Base-by-base conservation (phyloP, 148 eudicot genomes). In the Fagopyrum homotropicum region DNA sequence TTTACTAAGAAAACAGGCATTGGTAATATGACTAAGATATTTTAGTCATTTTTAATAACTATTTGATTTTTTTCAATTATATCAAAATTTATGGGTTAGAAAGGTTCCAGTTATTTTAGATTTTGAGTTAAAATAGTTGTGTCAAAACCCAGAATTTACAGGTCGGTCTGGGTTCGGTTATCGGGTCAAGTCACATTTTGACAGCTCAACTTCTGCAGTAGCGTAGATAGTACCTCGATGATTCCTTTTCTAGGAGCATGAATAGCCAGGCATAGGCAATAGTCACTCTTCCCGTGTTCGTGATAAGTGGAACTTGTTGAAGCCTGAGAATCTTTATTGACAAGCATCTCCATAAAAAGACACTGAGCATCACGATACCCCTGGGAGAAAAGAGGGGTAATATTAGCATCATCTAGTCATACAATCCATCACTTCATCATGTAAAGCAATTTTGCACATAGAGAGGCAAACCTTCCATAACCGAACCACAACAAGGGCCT, bases 221-320 rank as follows among this genome's bases (percentile, higher is more conserved):
- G 44, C 19, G 46, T 10, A 78, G 75, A 8, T 11, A 16, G 52
- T 88, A 94, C 98, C 98, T 95, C 98, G 55, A 95, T 82, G 61
- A 95, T 92, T 76, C 93, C 98, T 85, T 95, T 95, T 47, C 89
- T 82, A 72, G 98, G 98, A 47, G 98, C 98, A 76, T 95, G 97
- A 75, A 95, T 90, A 52, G 93, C 97, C 63, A 95, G 84, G 73
- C 98, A 95, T 59, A 95, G 84, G 81, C 92, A 89, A 82, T 92
- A 95, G 80, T 92, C 96, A 76, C 89, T 88, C 81, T 95, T 91
- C 80, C 77, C 81, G 22, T 75, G 68, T 75, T 85, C 88, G 69
- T 73, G 75, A 76, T 73, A 69, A 61, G 76, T 29, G 45, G 97
- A 82, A 72, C 81, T 82, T 47, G 81, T 83, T 40, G 91, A 82